Base-by-base conservation (phyloP, 1,284 basidiomycete species). In the Leccinum colubrinum region DNA sequence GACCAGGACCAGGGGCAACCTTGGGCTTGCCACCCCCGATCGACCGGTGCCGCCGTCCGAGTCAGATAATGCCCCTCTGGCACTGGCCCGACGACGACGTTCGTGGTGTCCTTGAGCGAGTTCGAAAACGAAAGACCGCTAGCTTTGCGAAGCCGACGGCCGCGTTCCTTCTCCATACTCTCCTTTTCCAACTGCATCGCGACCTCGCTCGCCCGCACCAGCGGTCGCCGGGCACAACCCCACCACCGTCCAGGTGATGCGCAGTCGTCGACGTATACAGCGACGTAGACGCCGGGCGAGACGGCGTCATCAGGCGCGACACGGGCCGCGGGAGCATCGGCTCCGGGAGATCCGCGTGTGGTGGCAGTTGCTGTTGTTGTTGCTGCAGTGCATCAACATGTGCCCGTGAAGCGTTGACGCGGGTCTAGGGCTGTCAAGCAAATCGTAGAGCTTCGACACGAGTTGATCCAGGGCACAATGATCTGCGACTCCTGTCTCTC, bases 161-260 rank as follows among this genome's bases (percentile, higher is more conserved):
- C 22, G 22, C 71, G 73, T 56, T 74, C 73, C 30, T 63, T 65
- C 57, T 74, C 71, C 4, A 66, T 60, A 17, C 63, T 62, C 59
- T 76, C 72, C 60, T 62, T 73, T 55, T 76, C 72, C 37, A 74
- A 52, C n/a, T 73, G 74, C 74, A 75, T 72, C 6, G 72, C 72
- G 41, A 56, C 73, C 15, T 75, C 72, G 30, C 72, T 76, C n/a
- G 72, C 74, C 15, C 74, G 72, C 33, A 76, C 72, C 8, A 76
- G 12, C 15, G 72, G 70, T 46, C 43, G 17, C 3, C 11, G 11
- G 22, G 22, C 22, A 22, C 66, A 1, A 56, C 39, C 27, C 27
- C 63, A 14, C 58, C 30, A 0, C 74, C 71, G 0, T 75, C 74
- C 3, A 62, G 37, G 27, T 63, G 33, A 20, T 70, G 68, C 8